A percentile compares a stretch with the other conserved stretches of the same genome.
Evolutionary conservation across 108 stramenopile species (phyloP).

Genomic region (Chaetoceros muelleri): DNA sequence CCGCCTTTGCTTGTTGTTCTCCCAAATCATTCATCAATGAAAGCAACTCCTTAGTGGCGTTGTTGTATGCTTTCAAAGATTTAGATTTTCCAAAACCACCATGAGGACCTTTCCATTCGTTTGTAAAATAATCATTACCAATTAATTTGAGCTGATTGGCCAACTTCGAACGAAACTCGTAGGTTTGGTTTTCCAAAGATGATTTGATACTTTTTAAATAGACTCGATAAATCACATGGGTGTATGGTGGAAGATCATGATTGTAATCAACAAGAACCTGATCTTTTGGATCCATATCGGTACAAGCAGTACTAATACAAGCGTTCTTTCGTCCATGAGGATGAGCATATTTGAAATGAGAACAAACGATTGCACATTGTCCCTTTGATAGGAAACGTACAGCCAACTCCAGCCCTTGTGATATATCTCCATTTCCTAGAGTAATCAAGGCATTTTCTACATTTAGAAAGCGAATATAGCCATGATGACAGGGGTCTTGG

Average conservation of each 20-base stretch:
- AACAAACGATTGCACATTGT: slow-evolving; percentile 29
- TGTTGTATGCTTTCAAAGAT: neutral
- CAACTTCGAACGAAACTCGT: slow-evolving; percentile 27
- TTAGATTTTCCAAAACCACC: neutral
- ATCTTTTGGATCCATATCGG: no score
- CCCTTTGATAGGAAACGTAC: slow-evolving; percentile 37
- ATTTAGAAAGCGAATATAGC: slow-evolving; percentile 12
- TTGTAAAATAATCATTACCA: slow-evolving; percentile 39
- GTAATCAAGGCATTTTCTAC: slow-evolving; percentile 30
- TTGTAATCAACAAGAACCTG: no score
- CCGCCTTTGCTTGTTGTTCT: neutral
- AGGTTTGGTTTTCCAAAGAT: neutral
- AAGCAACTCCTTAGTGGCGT: neutral
- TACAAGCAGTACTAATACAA: neutral
- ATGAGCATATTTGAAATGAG: slow-evolving; percentile 47
- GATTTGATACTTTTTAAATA: slow-evolving; percentile 9
- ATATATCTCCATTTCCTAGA: slow-evolving; percentile 38
- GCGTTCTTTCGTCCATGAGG: slow-evolving; percentile 13
- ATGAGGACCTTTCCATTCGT: slow-evolving; percentile 14
- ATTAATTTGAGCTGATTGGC: slow-evolving; percentile 30
- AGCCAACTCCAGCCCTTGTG: slow-evolving; percentile 43
- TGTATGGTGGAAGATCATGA: slow-evolving; percentile 23
- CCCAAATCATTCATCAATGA: neutral
- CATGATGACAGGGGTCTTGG: neutral
- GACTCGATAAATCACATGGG: slow-evolving; percentile 32